Evolutionary conservation across 1,284 basidiomycete species (phyloP).

Genomic region (Omphalotus olearius): DNA sequence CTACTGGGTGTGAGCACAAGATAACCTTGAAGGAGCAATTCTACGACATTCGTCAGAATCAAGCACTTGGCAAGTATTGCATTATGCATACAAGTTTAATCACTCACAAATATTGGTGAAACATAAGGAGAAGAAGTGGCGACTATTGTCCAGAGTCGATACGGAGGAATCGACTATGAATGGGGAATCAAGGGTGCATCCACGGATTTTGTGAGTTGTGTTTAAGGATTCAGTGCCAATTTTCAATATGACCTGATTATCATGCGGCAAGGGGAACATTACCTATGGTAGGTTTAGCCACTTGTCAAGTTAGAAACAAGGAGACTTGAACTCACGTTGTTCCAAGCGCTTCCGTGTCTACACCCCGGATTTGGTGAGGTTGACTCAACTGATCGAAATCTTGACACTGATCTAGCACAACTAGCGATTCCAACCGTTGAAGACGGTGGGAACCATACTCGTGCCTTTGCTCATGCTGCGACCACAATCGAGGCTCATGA

Average conservation of each 20-base stretch:
- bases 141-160: slow-evolving; percentile 47
- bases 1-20: slow-evolving; percentile 65
- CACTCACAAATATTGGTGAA: background rate
- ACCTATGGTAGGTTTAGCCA: slow-evolving; percentile 43
- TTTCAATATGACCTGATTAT: no score
- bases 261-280: slow-evolving; percentile 49
- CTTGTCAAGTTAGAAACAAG: background rate
- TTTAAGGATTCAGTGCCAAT: no score
- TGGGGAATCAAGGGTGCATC: slow-evolving; percentile 60
- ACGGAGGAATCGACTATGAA: slow-evolving; percentile 49
- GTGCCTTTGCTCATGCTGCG: slow-evolving; percentile 52
- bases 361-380: slow-evolving; percentile 44
- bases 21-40: slow-evolving; percentile 41
- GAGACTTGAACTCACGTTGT: background rate
- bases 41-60: slow-evolving; percentile 63
- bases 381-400: background rate
- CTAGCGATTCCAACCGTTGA: slow-evolving; percentile 50
- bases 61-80: slow-evolving; percentile 42
- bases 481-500: slow-evolving; percentile 51
- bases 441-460: slow-evolving; percentile 64
- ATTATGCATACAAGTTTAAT: background rate
- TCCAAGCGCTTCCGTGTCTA: slow-evolving; percentile 37
- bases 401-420: background rate
- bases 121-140: slow-evolving; percentile 54
- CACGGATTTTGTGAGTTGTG: slow-evolving; percentile 64